A percentile compares a stretch with the other conserved stretches of the same genome.
Conservation (phyloP, 805 yeast species). For the Spathaspora arborariae region DNA sequence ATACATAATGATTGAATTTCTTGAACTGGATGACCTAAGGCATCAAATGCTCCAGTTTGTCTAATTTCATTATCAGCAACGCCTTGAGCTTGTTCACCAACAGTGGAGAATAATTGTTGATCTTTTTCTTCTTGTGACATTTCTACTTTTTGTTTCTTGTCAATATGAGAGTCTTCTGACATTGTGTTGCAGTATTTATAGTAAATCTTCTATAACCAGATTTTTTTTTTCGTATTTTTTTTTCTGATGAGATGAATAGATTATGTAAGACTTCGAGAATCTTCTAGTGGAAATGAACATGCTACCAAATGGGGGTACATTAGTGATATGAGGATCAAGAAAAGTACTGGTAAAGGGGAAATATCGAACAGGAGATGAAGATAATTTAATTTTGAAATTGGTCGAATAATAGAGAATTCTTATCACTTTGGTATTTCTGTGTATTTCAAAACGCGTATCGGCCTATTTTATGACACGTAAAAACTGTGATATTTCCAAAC, state of each 20-base stretch:
- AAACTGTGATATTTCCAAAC: no score
- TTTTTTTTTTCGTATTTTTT: neutral
- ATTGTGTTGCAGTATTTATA: neutral
- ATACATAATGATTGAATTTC: constrained; percentile 93
- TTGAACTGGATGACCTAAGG: constrained; percentile 90
- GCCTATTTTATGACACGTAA: no score
- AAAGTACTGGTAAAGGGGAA: no score
- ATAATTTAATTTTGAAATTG: no score
- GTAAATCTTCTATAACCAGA: neutral
- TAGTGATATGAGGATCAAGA: no score
- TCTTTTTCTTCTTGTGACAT: constrained; percentile 9
- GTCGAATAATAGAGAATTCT: no score
- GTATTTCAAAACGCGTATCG: no score
- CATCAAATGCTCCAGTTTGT: constrained; percentile 75
- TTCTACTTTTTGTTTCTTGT: constrained; percentile 13
- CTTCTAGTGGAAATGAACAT: neutral
- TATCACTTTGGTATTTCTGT: no score
- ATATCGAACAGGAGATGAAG: no score
- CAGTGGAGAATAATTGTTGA: constrained; percentile 23
- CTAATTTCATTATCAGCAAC: constrained; percentile 40
- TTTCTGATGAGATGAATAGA: neutral
- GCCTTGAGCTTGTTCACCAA: constrained; percentile 39
- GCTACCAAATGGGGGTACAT: no score
- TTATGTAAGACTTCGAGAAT: neutral
- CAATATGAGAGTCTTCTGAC: constrained; percentile 11